phyloP scores from a whole-genome alignment of 768 basidiomycete species.

The Cystobasidium onofrii region DNA sequence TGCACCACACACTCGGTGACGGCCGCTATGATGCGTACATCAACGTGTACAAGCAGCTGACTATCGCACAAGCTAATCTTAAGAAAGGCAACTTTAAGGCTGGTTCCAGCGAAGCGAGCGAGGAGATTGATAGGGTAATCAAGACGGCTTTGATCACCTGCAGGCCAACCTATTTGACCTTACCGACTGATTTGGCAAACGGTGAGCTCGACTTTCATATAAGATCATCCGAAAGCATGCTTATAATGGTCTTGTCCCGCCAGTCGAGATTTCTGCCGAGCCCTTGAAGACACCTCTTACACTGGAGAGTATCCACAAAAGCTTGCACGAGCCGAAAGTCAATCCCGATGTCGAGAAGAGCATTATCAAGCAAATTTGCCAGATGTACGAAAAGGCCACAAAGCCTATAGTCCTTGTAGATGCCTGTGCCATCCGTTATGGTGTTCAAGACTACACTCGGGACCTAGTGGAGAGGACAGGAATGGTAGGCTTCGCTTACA shows the following conservation, averaged over 20 bases:
- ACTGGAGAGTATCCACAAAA: constrained; percentile 44
- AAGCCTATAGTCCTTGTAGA: constrained; percentile 66
- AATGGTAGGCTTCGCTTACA: constrained; percentile 44
- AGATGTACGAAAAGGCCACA: constrained; percentile 56
- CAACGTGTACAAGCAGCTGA: constrained; percentile 66
- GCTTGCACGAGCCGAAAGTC: constrained; percentile 27
- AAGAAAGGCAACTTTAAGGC: constrained; percentile 39
- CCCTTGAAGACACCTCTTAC: constrained; percentile 55
- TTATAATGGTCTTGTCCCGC: background rate
- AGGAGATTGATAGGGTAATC: constrained; percentile 35
- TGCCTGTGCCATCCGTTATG: constrained; percentile 68
- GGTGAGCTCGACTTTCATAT: background rate
- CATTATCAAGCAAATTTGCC: constrained; percentile 65
- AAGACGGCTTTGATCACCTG: constrained; percentile 50
- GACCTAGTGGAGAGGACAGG: constrained; percentile 60
- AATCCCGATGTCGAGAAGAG: constrained; percentile 51
- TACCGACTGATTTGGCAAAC: constrained; percentile 71
- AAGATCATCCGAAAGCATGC: background rate
- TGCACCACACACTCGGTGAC: constrained; percentile 84
- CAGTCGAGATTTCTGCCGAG: constrained; percentile 55
- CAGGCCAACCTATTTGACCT: constrained; percentile 75
- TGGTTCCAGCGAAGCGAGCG: background rate
- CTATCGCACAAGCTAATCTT: constrained; percentile 60
- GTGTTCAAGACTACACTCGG: constrained; percentile 56
- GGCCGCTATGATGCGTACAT: constrained; percentile 73